Conservation (phyloP, 208 protist species). For the Herpetomonas tarakana region DNA sequence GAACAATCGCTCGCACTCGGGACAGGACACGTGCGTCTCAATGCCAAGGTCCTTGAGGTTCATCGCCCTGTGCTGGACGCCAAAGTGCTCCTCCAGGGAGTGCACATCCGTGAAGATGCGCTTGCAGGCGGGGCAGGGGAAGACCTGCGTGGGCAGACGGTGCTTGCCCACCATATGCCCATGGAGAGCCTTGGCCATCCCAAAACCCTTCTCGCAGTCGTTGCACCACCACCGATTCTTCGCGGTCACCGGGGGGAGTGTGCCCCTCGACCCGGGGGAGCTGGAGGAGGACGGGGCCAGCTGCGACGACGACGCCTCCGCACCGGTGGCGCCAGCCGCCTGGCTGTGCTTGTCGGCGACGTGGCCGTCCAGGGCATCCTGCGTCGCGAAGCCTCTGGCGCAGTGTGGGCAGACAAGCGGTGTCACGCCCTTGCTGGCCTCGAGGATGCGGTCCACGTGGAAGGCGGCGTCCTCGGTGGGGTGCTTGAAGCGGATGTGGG, state of each 20-base stretch:
- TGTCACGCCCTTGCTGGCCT: slow-evolving; percentile 17
- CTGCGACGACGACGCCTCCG: neutral
- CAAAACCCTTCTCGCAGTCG: slow-evolving; percentile 75
- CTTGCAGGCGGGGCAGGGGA: slow-evolving; percentile 83
- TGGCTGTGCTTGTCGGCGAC: slow-evolving; percentile 38
- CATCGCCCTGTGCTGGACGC: slow-evolving; percentile 35
- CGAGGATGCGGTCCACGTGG: slow-evolving; percentile 73
- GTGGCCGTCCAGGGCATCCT: slow-evolving; percentile 36
- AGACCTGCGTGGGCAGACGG: slow-evolving; percentile 21
- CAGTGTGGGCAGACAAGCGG: slow-evolving; percentile 52
- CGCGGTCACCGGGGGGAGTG: slow-evolving; percentile 15
- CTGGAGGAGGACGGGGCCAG: too few relatives aligned
- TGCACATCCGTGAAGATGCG: slow-evolving; percentile 63
- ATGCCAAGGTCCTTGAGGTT: slow-evolving; percentile 44
- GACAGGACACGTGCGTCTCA: slow-evolving; percentile 39
- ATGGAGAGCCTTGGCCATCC: slow-evolving; percentile 41
- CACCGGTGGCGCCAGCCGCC: too few relatives aligned
- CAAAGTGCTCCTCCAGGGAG: slow-evolving; percentile 65
- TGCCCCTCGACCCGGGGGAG: neutral
- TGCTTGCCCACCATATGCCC: slow-evolving; percentile 61
- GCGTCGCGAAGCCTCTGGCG: slow-evolving; percentile 27
- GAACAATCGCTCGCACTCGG: slow-evolving; percentile 58
- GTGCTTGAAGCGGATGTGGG: slow-evolving; percentile 87
- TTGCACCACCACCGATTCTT: slow-evolving; percentile 81
- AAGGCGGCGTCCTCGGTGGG: slow-evolving; percentile 63